Conservation (phyloP, 208 protist species). For the Crithidia sp. region DNA sequence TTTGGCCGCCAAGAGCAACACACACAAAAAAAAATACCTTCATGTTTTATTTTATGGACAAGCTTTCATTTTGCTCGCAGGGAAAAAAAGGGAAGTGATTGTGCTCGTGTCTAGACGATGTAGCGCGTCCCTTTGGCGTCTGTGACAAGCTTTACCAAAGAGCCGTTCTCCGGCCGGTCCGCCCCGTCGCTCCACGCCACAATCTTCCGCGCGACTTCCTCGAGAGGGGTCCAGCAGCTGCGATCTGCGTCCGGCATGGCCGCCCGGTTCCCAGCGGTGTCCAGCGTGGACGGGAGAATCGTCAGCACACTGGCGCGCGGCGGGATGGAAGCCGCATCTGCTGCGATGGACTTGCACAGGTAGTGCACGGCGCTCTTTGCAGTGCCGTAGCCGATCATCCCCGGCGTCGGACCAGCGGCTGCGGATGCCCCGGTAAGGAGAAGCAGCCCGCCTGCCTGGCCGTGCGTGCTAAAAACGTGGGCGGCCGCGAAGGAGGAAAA, state of each 20-base stretch:
- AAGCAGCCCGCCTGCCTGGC: conserved; percentile 48
- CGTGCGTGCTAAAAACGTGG: conserved; percentile 54
- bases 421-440: conserved; percentile 63
- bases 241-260: conserved; percentile 70
- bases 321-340: conserved; percentile 43
- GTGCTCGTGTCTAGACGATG: background rate
- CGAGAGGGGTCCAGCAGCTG: conserved; percentile 59
- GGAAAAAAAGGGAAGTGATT: too few species aligned
- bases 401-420: conserved; percentile 42
- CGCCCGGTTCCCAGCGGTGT: conserved; percentile 68
- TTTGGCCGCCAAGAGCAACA: too few species aligned
- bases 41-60: too few species aligned
- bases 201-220: conserved; percentile 39
- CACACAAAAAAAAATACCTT: too few species aligned
- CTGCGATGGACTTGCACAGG: conserved; percentile 61
- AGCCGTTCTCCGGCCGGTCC: conserved; percentile 38
- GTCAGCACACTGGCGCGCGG: conserved; percentile 47
- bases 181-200: conserved; percentile 48
- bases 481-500: conserved; percentile 71
- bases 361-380: conserved; percentile 89
- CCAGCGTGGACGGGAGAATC: conserved; percentile 73
- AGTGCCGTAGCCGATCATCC: conserved; percentile 87
- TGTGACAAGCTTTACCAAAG: conserved; percentile 41
- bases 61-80: too few species aligned
- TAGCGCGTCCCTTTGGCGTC: conserved; percentile 21